These are phyloP conservation scores for Euryodendron excelsum DNA, from an alignment of 148 eudicot genomes.

Conservation along the genomic window DNA sequence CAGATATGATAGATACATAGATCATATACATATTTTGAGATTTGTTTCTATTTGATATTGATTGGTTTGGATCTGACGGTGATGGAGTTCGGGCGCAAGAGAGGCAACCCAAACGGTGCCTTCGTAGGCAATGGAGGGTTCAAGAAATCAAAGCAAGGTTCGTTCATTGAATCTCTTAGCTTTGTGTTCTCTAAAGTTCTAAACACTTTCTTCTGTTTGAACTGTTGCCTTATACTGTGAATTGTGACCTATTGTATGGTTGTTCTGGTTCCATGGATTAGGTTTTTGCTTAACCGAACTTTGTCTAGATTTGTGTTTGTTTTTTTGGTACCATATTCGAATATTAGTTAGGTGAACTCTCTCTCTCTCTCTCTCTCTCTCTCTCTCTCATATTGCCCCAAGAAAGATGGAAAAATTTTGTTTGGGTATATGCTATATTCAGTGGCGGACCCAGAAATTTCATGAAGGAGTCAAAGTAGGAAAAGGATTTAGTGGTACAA, in stretches of 20 bases:
- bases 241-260: neutral
- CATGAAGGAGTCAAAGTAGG: too few species aligned
- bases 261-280: neutral
- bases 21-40: neutral
- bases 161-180: neutral
- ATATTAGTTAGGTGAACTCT: neutral
- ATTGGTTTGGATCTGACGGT: slow-evolving; percentile 2
- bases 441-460: too few species aligned
- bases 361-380: neutral
- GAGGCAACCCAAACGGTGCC: neutral
- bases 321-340: neutral
- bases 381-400: neutral
- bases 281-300: neutral
- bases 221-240: neutral
- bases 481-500: too few species aligned
- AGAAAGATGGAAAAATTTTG: neutral
- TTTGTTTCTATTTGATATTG: neutral
- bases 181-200: too few species aligned
- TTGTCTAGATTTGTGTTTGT: neutral
- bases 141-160: slow-evolving; percentile 13
- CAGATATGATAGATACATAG: too few species aligned
- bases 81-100: slow-evolving; percentile 9
- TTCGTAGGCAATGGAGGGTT: neutral
- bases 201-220: too few species aligned
- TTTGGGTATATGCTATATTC: neutral